Evolutionary conservation across 1,284 basidiomycete genomes (phyloP), one percentile per base, ranked within the genome.

Genomic region (Rhodotorula sp.): DNA sequence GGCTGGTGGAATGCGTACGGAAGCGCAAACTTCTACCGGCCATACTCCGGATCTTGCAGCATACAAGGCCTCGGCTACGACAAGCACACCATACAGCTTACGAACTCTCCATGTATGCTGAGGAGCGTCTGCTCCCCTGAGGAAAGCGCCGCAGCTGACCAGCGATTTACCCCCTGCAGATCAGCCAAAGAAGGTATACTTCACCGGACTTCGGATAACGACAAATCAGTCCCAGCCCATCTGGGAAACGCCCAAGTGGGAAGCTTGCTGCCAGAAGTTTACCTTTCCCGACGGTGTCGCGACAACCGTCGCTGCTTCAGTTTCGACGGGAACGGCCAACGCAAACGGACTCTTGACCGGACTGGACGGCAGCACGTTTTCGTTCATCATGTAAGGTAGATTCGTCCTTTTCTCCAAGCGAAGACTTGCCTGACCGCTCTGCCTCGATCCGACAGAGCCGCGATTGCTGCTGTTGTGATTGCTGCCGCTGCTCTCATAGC

Each of bases 201-300:
- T 68, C 34, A 71, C 70, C 26, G 71, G 72, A 3, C 58, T 73
- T 0, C 66, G 61, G 21, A 68, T 58, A n/a, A 54, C 65, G 8
- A 63, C 60, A 12, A 73, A 73, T 61, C 26, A 59, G 46, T 59
- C 65, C 2, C 49, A 61, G 46, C 46, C 46, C 3, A n/a, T 49
- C 2, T 73, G 72, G 68, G 57, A 66, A 31, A 39, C 23, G 21
- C 69, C 34, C 1, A 5, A 51, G 4, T 73, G 62, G 62, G n/a
- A 21, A 1, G 63, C 47, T 0, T 73, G 72, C 48, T 73, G 72
- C 52, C 26, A 56, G 0, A 43, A 10, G 3, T 60, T 46, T 26
- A 65, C 62, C 4, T 73, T 57, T 31, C 54, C 68, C 0, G 63
- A 68, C 1, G 66, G 63, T 12, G 54, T 63, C 21, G 63, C 58